Evolutionary conservation across 805 yeast genomes (phyloP).

Genomic region (Maudiozyma bulderi): DNA sequence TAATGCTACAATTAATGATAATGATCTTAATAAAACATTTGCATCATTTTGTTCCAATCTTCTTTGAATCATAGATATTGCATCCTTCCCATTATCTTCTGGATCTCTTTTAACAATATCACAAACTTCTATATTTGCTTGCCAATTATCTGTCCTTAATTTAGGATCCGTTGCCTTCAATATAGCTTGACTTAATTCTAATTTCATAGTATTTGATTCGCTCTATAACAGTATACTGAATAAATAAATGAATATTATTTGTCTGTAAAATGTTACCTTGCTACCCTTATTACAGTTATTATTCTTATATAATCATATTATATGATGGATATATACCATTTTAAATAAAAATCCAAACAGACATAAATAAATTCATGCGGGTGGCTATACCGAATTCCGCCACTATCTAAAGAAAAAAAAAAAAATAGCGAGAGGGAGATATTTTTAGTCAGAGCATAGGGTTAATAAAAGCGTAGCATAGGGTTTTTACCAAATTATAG

Average conservation of each 20-base stretch:
- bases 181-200: constrained; percentile 15
- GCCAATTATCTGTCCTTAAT: constrained; percentile 61
- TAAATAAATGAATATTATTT: background rate
- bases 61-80: constrained; percentile 35
- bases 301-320: no score
- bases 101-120: constrained; percentile 56
- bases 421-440: no score
- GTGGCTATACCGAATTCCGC: no score
- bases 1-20: constrained; percentile 46
- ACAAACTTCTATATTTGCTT: constrained; percentile 51
- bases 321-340: no score
- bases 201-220: background rate
- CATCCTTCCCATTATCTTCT: constrained; percentile 39
- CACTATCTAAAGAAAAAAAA: no score
- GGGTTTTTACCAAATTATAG: no score
- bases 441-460: no score
- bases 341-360: no score
- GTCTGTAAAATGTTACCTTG: no score
- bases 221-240: background rate
- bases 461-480: no score
- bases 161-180: constrained; percentile 54
- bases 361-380: no score
- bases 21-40: constrained; percentile 51
- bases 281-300: no score
- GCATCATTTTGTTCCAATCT: constrained; percentile 49